Conservation (phyloP, 202 grass and related monocot species). For the Cymbopogon flexuosus region DNA sequence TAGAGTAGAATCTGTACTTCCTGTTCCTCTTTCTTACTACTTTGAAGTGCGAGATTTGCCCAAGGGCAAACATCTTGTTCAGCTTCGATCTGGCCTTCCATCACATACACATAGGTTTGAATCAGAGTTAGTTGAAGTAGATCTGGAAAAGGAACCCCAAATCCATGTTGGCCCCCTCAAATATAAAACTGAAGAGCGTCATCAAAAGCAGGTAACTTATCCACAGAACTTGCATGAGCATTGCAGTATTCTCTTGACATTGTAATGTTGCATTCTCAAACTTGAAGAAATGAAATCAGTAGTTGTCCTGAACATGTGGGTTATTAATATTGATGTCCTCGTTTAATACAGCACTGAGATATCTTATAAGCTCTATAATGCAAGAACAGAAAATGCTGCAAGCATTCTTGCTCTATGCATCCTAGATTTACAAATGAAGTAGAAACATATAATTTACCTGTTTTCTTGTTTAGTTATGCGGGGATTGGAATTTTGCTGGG, state of each 20-base stretch:
- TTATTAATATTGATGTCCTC: not conserved
- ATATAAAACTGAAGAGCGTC: conserved; percentile 65
- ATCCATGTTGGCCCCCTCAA: conserved; percentile 80
- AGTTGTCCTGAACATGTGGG: not conserved
- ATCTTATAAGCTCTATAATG: not conserved
- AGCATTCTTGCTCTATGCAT: not conserved
- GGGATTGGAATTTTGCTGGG: not conserved
- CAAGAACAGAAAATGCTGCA: not conserved
- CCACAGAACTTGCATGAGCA: not conserved
- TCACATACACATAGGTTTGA: conserved; percentile 66
- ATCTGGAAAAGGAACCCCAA: conserved; percentile 81
- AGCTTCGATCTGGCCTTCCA: conserved; percentile 66
- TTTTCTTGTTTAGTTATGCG: not conserved
- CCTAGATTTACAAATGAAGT: not conserved
- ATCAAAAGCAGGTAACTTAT: conserved; percentile 77
- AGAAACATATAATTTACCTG: not conserved
- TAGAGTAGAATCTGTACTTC: conserved; percentile 64
- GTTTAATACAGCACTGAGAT: conserved; percentile 1
- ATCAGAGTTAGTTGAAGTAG: conserved; percentile 74
- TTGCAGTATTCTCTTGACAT: not conserved
- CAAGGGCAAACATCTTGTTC: conserved; percentile 73
- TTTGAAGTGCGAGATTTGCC: conserved; percentile 79
- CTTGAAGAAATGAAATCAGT: conserved; percentile 15
- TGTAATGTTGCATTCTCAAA: not conserved
- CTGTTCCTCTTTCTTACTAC: conserved; percentile 76